Percentiles rank a stretch among this genome's conserved stretches.
Conservation (phyloP, 2,329 filamentous ascomycete species). For the Penicillium fuscoglaucum region DNA sequence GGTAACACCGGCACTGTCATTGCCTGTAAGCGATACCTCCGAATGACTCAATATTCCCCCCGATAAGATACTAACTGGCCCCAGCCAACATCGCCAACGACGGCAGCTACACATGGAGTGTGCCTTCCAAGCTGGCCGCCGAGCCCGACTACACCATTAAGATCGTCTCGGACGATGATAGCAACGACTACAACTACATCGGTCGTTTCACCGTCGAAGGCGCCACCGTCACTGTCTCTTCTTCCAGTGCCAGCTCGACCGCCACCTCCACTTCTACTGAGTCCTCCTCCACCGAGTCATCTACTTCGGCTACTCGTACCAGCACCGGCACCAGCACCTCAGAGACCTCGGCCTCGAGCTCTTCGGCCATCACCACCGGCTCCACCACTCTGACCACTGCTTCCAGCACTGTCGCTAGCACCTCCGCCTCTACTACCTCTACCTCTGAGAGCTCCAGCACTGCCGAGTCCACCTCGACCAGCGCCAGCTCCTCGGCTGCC, state of each 20-base stretch:
- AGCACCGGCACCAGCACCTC: constrained; percentile 29
- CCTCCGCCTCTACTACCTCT: constrained; percentile 18
- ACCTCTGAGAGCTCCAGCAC: constrained; percentile 25
- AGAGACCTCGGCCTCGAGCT: constrained; percentile 18
- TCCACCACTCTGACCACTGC: constrained; percentile 23
- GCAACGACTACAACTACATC: constrained; percentile 52
- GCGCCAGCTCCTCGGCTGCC: constrained; percentile 17
- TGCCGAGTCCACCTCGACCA: constrained; percentile 14
- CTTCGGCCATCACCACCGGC: constrained; percentile 15
- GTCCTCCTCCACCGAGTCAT: constrained; percentile 17
- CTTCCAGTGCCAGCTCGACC: constrained; percentile 34
- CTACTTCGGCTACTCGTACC: constrained; percentile 23
- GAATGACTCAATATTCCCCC: background rate
- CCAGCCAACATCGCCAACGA: constrained; percentile 51
- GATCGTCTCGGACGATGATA: constrained; percentile 52
- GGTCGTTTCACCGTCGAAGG: constrained; percentile 53
- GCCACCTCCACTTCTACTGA: constrained; percentile 24
- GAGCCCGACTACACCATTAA: constrained; percentile 54
- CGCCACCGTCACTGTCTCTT: constrained; percentile 38
- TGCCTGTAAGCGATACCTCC: constrained; percentile 41
- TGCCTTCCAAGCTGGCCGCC: constrained; percentile 43
- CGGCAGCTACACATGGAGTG: constrained; percentile 52
- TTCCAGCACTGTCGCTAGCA: constrained; percentile 20
- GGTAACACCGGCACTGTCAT: constrained; percentile 44
- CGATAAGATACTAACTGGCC: background rate